Evolutionary conservation across 768 basidiomycete genomes (phyloP).

Genomic region (Mycena metata): DNA sequence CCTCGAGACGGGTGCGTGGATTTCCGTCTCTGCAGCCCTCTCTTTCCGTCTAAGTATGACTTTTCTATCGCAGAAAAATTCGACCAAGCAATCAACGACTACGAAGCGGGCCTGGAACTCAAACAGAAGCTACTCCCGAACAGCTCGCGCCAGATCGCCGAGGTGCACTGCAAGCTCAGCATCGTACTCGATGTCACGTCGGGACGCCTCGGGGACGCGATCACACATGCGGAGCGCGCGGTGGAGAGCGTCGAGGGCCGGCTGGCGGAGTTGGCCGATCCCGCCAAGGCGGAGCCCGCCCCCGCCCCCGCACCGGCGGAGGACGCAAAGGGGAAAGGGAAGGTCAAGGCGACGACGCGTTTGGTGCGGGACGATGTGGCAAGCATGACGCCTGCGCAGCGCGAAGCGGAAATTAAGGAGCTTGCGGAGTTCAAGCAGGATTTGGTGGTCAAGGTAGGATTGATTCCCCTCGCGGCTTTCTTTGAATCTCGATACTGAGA

Average conservation of each 20-base stretch:
- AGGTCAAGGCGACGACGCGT: slow-evolving; percentile 58
- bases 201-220: slow-evolving; percentile 85
- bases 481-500: neutral
- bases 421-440: slow-evolving; percentile 82
- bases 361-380: slow-evolving; percentile 66
- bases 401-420: slow-evolving; percentile 86
- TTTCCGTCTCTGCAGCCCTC: too few relatives aligned
- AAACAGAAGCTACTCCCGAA: slow-evolving; percentile 80
- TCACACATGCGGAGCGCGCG: slow-evolving; percentile 84
- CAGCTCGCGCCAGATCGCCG: slow-evolving; percentile 95
- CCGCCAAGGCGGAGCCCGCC: slow-evolving; percentile 20
- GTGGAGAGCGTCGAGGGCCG: slow-evolving; percentile 82
- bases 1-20: slow-evolving; percentile 88
- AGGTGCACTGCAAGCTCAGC: slow-evolving; percentile 94
- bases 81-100: slow-evolving; percentile 93
- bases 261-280: slow-evolving; percentile 67
- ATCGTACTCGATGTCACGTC: slow-evolving; percentile 94
- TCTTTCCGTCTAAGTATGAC: too few relatives aligned
- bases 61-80: slow-evolving; percentile 96
- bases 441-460: slow-evolving; percentile 81
- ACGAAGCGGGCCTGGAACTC: slow-evolving; percentile 80
- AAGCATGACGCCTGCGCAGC: slow-evolving; percentile 79
- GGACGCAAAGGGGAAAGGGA: slow-evolving; percentile 83
- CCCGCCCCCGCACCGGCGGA: slow-evolving; percentile 50
- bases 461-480: slow-evolving; percentile 1